Percentiles rank a stretch among this genome's conserved stretches.
These are phyloP conservation scores for Yamadazyma conglobata DNA, from an alignment of 1,139 yeast genomes.

Conservation along the genomic window DNA sequence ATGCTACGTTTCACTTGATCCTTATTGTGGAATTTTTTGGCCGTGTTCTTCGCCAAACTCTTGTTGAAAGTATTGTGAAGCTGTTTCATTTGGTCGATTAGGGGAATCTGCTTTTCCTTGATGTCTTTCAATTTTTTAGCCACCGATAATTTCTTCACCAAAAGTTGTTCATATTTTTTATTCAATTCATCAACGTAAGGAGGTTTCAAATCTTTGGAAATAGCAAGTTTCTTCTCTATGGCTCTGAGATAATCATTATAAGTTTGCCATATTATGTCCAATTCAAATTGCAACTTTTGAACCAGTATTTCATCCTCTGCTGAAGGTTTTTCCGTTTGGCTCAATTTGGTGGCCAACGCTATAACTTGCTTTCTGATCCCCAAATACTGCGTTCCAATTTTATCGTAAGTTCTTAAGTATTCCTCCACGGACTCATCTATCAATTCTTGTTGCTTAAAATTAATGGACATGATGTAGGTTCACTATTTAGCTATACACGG, in stretches of 20 bases:
- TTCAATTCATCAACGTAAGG: constrained; percentile 22
- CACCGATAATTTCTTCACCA: constrained; percentile 17
- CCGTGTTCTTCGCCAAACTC: constrained; percentile 15
- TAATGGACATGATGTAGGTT: too few relatives aligned
- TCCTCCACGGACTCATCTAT: constrained; percentile 31
- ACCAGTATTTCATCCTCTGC: constrained; percentile 12
- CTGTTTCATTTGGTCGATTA: constrained; percentile 31
- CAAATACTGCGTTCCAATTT: constrained; percentile 29
- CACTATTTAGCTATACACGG: too few relatives aligned
- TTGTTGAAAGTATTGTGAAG: constrained; percentile 25
- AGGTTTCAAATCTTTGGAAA: constrained; percentile 15
- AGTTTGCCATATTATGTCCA: constrained; percentile 24
- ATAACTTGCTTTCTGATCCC: constrained; percentile 33
- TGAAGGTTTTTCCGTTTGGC: constrained; percentile 13
- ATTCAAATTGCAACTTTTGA: constrained; percentile 23
- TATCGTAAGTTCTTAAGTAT: constrained; percentile 35
- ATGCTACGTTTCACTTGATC: constrained; percentile 7
- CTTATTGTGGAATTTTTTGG: constrained; percentile 10
- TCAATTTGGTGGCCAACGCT: constrained; percentile 17
- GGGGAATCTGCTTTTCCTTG: constrained; percentile 32
- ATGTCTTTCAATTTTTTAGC: constrained; percentile 25
- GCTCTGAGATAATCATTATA: constrained; percentile 26
- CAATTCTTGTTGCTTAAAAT: constrained; percentile 30
- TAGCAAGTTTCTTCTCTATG: constrained; percentile 20
- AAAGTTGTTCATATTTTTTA: constrained; percentile 20